Evolutionary conservation across 148 eudicot genomes (phyloP), one percentile per base, ranked within the genome.

Genomic region (Chenopodium album): DNA sequence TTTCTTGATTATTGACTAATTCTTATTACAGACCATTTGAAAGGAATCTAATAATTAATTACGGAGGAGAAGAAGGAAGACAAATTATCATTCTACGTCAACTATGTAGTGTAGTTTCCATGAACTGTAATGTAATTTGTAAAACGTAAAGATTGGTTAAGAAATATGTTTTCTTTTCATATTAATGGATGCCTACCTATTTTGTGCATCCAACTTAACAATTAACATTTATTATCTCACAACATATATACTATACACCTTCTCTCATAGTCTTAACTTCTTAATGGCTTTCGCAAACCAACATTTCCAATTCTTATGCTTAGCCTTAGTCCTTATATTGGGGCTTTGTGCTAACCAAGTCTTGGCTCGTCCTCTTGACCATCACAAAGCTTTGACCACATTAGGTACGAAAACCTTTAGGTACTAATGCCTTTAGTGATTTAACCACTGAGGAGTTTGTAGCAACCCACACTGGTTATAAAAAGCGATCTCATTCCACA

Each of bases 311-410:
- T 22, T 68, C 41, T 31, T 82, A 17, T 76, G 46, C 79, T 62
- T 86, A 32, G 76, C 86, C 67, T 4, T 80, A 29, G 34, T 86
- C 62, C 70, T 83, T 13, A 13, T 50, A 20, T 23, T 78, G 10
- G 82, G 56, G 16, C 16, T 52, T 2, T 67, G 60, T 28, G 56
- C 79, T 22, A 28, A 81, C 67, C 71, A 54, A 52, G 54, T 71
- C 19, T 32, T 62, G 2, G 75, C 88, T 66, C 85, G 85, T 29
- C 78, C 48, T 48, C 75, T 82, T 47, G 60, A 41, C 23, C 78
- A 80, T 20, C 59, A 20, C 7, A 31, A 63, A 31, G 41, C 41
- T 0, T 37, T 5, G 41, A 6, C 41, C 28, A 28, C 28, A 28
- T 28, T 28, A 28, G 28, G 28, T 28, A 28, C 0, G n/a, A n/a